phyloP scores from a whole-genome alignment of 2,329 filamentous ascomycete genomes.

The Penicillium crustosum region DNA sequence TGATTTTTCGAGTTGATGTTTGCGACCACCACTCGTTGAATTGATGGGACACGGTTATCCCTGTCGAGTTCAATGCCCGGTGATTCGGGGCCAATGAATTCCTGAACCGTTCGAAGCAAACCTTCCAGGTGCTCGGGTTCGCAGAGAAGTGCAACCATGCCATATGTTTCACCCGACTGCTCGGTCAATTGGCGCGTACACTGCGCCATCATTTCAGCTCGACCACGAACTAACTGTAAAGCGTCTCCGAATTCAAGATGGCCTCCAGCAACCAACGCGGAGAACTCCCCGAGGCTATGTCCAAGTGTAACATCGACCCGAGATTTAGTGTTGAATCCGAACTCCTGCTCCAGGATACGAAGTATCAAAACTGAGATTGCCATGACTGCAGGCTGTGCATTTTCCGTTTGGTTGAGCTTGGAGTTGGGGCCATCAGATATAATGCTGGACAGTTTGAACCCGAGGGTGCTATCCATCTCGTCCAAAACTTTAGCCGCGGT shows the following conservation, averaged over 20 bases:
- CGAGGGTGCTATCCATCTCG: conserved; percentile 77
- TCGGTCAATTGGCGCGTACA: conserved; percentile 68
- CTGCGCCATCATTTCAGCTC: conserved; percentile 79
- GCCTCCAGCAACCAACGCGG: conserved; percentile 80
- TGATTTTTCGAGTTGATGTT: conserved; percentile 97
- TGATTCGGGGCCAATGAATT: conserved; percentile 71
- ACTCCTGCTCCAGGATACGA: conserved; percentile 80
- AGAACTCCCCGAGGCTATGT: conserved; percentile 91
- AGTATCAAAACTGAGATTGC: conserved; percentile 88
- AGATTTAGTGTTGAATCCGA: conserved; percentile 69
- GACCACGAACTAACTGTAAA: conserved; percentile 70
- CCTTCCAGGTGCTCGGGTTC: conserved; percentile 72
- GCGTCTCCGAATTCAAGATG: conserved; percentile 77
- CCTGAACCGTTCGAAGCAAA: conserved; percentile 71
- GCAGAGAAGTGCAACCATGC: conserved; percentile 91
- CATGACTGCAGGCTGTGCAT: conserved; percentile 95
- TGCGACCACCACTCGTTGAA: conserved; percentile 84
- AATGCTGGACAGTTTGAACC: conserved; percentile 71
- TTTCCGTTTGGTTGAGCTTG: conserved; percentile 74
- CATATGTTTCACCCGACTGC: conserved; percentile 75
- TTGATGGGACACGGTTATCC: conserved; percentile 67
- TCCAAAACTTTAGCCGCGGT: conserved; percentile 76
- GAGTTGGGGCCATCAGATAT: conserved; percentile 79
- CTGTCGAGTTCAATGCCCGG: conserved; percentile 64
- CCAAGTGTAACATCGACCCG: conserved; percentile 81